Base-by-base conservation (phyloP, 2,329 filamentous ascomycete species). In the Colletotrichum siamense region DNA sequence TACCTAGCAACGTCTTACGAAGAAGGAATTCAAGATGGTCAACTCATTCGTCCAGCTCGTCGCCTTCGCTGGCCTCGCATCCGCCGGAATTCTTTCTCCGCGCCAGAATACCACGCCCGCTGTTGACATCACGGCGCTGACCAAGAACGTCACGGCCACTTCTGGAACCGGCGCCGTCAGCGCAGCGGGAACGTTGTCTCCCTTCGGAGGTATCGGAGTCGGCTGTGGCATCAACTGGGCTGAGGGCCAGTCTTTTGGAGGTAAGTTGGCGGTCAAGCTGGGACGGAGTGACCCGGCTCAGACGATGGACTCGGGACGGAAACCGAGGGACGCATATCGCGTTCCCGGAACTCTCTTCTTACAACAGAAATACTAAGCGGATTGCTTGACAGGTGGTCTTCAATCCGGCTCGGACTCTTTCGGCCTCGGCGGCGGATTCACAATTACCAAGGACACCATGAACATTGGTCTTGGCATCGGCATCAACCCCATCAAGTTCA, bases 171-270 rank as follows among this genome's bases (percentile, higher is more conserved):
- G 74, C 18, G 74, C 70, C 3, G 70, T 76, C 22, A 76, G 74
- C 22, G 74, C 74, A 2, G 70, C 70, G 22, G 74, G 74, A 7
- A 76, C 74, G 1, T 36, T 76, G 64, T 18, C 22, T 2, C 74
- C 74, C 28, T 76, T 76, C 22, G 74, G 74, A 3, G 44, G 28
- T 4, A 73, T 76, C 3, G 74, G 74, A 9, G 44, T 76, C 7
- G 74, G 74, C 8, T 76, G 74, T 32, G 74, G 74, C 3, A 69
- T 76, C 18, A 76, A 76, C 34, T 76, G 74, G 74, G 63, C 57
- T 1, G 70, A 73, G 34, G 64, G 64, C 32, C 18, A 65, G 57
- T 69, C 70, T 8, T 76, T 61, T n/a, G 74, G 74, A 61, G 74
- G 74, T 73, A 32, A 62, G 70, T 63, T 16, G 2, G 26, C 13